Evolutionary conservation across 2,329 filamentous ascomycete genomes (phyloP).

Genomic region (Ilyonectria sp.): DNA sequence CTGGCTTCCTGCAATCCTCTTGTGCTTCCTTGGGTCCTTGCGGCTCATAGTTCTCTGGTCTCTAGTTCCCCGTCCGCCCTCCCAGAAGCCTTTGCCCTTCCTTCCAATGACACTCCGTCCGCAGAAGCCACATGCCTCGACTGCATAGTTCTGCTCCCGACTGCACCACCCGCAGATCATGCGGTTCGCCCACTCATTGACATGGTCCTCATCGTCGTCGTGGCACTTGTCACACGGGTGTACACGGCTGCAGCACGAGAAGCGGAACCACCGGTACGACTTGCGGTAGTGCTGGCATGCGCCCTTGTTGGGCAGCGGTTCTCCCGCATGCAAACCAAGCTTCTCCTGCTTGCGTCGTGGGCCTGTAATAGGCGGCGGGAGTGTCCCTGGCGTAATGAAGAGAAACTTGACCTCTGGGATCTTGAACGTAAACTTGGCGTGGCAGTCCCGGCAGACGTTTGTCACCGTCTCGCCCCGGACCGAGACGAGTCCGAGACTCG

Average conservation of each 20-base stretch:
- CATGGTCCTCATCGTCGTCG: constrained; percentile 78
- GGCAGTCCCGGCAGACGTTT: constrained; percentile 85
- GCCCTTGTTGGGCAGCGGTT: constrained; percentile 67
- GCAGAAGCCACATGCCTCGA: constrained; percentile 83
- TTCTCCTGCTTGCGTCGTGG: constrained; percentile 66
- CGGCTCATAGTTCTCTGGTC: constrained; percentile 80
- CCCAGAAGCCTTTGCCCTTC: constrained; percentile 83
- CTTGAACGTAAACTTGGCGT: constrained; percentile 84
- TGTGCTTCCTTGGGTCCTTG: constrained; percentile 83
- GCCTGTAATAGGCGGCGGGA: constrained; percentile 57
- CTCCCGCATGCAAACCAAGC: constrained; percentile 70
- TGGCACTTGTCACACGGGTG: constrained; percentile 82
- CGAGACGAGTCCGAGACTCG: constrained; percentile 77
- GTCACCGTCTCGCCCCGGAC: constrained; percentile 81
- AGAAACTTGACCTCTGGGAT: constrained; percentile 86
- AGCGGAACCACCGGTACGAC: constrained; percentile 76
- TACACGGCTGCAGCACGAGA: constrained; percentile 73
- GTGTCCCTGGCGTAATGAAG: constrained; percentile 72
- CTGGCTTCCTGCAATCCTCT: constrained; percentile 64
- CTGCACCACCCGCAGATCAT: constrained; percentile 89
- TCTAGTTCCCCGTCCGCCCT: constrained; percentile 87
- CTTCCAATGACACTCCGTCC: constrained; percentile 77
- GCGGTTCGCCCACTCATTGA: constrained; percentile 84
- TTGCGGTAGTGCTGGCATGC: constrained; percentile 72
- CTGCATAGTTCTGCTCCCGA: constrained; percentile 83